Base-by-base conservation (phyloP, 371 early-diverging fungal genomes). In the Batkoa obscura region DNA sequence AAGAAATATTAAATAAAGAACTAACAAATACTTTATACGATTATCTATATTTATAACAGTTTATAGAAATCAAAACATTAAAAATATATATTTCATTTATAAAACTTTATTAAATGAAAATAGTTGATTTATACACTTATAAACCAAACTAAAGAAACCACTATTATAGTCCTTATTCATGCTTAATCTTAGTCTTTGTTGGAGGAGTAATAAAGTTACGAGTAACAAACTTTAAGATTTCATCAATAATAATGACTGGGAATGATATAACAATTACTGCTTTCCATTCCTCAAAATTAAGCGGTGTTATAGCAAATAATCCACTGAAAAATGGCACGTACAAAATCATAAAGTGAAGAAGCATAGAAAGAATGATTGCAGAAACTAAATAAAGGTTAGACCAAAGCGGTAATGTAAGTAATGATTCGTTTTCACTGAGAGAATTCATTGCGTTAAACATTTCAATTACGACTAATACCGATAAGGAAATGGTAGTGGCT, bases 381-480 rank as follows among this genome's bases (percentile, higher is more conserved):
- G 75, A 66, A 1, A 90, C 80, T 56, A 97, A 74, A 69, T 87
- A 93, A 55, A 83, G 70, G 68, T 97, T 97, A 46, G 67, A 72
- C 86, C 88, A 91, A 43, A 93, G 63, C 33, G 91, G 92, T 62
- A 95, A 73, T 0, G 88, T 86, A 38, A 94, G 64, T 60, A 95
- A 66, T 5, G 84, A 84, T 60, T 91, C 92, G 70, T 95, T 91
- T 72, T 94, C 94, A 34, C 88, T 86, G 59, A 95, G 60, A 37
- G 73, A 72, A 72, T 94, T 94, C 71, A 91, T 80, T 48, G 94
- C 92, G 61, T 96, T 96, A 61, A 96, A 80, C 98, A 97, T 96
- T 66, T 96, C 94, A 64, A 95, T 94, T 41, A 87, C 83, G 8
- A 94, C 95, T 52, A 97, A 70, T 52, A 97, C 84, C 33, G 91